A percentile compares a stretch with the other conserved stretches of the same genome.
These are phyloP conservation scores for Spathaspora sp. DNA, from an alignment of 1,139 yeast species.

Conservation along the genomic window DNA sequence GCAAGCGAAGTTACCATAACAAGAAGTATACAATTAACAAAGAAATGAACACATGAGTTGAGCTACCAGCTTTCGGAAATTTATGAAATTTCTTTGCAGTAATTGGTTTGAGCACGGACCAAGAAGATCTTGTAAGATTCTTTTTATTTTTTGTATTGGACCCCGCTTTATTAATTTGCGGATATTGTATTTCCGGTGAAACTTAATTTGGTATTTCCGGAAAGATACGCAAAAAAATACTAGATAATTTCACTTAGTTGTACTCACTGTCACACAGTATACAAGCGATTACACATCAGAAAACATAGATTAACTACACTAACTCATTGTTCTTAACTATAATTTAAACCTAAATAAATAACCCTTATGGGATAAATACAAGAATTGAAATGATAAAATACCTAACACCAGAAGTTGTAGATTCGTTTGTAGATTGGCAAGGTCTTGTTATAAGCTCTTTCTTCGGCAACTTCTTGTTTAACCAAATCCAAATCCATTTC, in stretches of 20 bases:
- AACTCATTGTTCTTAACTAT: neutral
- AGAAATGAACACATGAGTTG: no score
- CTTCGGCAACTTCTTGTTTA: slow-evolving; percentile 65
- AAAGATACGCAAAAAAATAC: neutral
- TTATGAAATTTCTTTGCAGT: no score
- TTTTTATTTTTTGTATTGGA: neutral
- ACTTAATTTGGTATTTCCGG: neutral
- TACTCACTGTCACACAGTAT: no score
- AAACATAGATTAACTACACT: neutral
- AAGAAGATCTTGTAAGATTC: neutral
- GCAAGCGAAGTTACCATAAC: no score
- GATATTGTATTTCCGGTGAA: neutral
- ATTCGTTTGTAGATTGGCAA: slow-evolving; percentile 54
- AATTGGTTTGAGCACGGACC: no score
- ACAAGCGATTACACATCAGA: no score
- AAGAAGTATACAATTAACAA: no score
- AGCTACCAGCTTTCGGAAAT: no score
- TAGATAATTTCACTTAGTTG: neutral
- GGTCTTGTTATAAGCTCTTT: slow-evolving; percentile 49
- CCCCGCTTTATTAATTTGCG: neutral
- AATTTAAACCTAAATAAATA: neutral
- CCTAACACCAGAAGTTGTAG: slow-evolving; percentile 57
- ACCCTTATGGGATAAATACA: neutral
- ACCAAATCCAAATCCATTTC: slow-evolving; percentile 63
- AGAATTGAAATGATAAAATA: neutral